Base-by-base conservation (phyloP, 225 moss, liverwort and hornwort species). In the Polytrichum formosum region DNA sequence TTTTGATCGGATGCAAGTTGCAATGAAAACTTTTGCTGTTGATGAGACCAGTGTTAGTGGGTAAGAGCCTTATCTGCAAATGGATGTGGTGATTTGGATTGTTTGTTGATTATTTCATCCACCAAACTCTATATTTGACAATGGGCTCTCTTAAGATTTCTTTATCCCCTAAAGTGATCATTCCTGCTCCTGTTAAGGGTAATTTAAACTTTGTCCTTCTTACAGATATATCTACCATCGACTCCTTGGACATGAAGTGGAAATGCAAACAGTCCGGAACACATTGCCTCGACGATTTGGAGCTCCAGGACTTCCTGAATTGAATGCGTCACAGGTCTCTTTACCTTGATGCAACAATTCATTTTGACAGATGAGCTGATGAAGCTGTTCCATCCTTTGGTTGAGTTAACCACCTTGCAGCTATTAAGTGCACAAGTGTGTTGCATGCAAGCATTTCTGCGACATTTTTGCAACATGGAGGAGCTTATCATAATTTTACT, bases 1-100 rank as follows among this genome's bases (percentile, higher is more conserved):
- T 73, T 98, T 98, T 84, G 97, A 98, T 80, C 81, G 97, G 53
- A 98, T 98, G 97, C 94, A 94, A 78, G 91, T 91, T 27, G 94
- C 97, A 55, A 98, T 98, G 94, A 98, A 98, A 76, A 98, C 97
- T 23, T 98, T 98, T 79, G 92, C 97, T 70, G 97, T 98, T 6
- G 94, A 98, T 74, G 97, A 98, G 83, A 98, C 97, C 55, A 94
- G 94, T 84, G 97, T 98, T 53, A 98, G 97, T 77, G 94, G 97
- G 94, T 96, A 87, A 73, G 74, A 67, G 60, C 19, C 22, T 28
- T 70, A 6, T 26, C 18, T 2, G 26, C 21, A 64, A 20, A n/a
- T 77, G 56, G 25, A 63, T 54, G 54, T 56, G 59, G 26, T 30
- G 63, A 58, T 66, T 63, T 69, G 37, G 27, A 6, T 64, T 73